Evolutionary conservation across 768 basidiomycete species (phyloP), one percentile per base, ranked within the genome.

Genomic region (Leccinum rimulosum): DNA sequence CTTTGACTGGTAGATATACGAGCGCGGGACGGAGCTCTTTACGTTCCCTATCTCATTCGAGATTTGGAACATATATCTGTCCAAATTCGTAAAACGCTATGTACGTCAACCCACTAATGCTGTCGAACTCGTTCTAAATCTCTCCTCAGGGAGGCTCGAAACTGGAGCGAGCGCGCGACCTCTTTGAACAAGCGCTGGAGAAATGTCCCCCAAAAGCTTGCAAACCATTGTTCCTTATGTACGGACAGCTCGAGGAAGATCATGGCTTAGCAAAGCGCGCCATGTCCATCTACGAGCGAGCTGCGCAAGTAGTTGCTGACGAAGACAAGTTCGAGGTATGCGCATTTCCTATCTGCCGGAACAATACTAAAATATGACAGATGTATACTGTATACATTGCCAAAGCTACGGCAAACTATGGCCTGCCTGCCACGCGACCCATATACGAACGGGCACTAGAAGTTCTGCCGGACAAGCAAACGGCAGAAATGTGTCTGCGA

Each of bases 1-100:
- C 15, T 31, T 52, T 28, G 43, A 50, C 40, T 40, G 6, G 36
- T 52, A 91, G 90, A 89, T 96, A 27, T 99, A 98, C 71, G 97
- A 98, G 72, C 87, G 95, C 27, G 97, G 97, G 50, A 93, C 96
- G 10, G 96, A 98, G 63, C 77, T 98, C 31, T 98, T 98, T 79
- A 96, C 95, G 9, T 98, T 93, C 81, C 97, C 97, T 0, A 87
- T 98, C 61, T 95, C 94, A 4, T 98, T 98, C 73, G 97, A 99
- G 75, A 87, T 99, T 63, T 98, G 97, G 96, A 98, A 99, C 73
- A 97, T 97, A 55, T 99, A 98, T 73, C 77, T 99, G 19, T 88
- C 93, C 48, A 98, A 98, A 75, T 99, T 99, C 72, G 84, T 95
- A 59, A 95, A 93, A 74, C 91, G 97, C 75, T 98, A 95, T 75